These are phyloP conservation scores for Sordariomycetes sp. DNA, from an alignment of 2,329 filamentous ascomycete genomes.

Conservation along the genomic window DNA sequence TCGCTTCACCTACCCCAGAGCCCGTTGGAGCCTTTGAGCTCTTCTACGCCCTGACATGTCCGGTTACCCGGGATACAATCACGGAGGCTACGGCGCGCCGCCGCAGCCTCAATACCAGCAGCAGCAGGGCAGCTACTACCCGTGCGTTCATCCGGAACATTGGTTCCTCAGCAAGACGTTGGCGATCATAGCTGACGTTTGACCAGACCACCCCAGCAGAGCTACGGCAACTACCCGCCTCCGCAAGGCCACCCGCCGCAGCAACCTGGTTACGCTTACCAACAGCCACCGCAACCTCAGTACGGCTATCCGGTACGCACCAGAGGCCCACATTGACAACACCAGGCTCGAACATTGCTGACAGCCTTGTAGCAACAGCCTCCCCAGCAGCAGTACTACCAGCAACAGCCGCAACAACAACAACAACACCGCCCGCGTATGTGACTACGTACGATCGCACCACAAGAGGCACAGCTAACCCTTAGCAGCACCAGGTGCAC, in stretches of 20 bases:
- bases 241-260: conserved; percentile 28
- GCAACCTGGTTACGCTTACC: conserved; percentile 22
- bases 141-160: conserved; percentile 27
- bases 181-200: conserved; percentile 1
- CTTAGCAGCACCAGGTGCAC: not conserved
- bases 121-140: conserved; percentile 36
- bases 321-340: not conserved
- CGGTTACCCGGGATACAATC: conserved; percentile 50
- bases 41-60: conserved; percentile 37
- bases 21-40: not conserved
- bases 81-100: conserved; percentile 31
- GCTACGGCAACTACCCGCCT: conserved; percentile 37
- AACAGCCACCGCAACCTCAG: conserved; percentile 39
- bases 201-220: conserved; percentile 28
- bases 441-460: not conserved
- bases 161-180: not conserved
- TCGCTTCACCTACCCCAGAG: not conserved
- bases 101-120: conserved; percentile 30
- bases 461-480: conserved; percentile 1
- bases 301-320: conserved; percentile 31
- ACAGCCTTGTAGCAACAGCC: conserved; percentile 21
- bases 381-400: conserved; percentile 30
- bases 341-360: too few relatives aligned
- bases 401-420: conserved; percentile 24
- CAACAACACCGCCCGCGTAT: conserved; percentile 37